phyloP scores from a whole-genome alignment of 768 basidiomycete genomes.

The Suillus subaureus region DNA sequence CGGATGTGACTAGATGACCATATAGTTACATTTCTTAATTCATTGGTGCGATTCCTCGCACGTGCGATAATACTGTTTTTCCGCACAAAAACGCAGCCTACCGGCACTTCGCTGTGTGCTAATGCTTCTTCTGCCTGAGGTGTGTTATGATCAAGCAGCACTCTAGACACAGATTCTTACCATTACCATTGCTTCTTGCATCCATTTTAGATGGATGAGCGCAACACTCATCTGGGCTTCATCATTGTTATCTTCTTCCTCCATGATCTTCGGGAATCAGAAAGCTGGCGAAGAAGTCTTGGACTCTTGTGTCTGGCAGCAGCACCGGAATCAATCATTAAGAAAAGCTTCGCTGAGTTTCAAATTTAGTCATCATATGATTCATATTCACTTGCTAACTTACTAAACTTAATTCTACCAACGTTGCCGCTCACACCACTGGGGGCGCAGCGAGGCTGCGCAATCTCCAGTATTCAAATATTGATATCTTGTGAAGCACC shows the following conservation, averaged over 20 bases:
- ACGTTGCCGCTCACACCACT: background rate
- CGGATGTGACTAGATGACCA: background rate
- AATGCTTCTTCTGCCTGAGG: constrained; percentile 83
- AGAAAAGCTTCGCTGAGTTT: constrained; percentile 1
- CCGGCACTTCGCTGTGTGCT: constrained; percentile 85
- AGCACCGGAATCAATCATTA: background rate
- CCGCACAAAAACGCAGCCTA: constrained; percentile 94
- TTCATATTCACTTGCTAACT: background rate
- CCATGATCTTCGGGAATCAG: background rate
- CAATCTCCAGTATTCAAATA: background rate
- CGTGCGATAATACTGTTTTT: constrained; percentile 75
- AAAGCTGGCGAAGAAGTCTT: background rate
- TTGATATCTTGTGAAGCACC: background rate
- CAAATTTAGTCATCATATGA: background rate
- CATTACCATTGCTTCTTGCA: constrained; percentile 84
- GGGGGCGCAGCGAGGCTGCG: background rate
- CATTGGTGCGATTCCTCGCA: constrained; percentile 93
- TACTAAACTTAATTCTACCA: background rate
- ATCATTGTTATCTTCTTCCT: background rate
- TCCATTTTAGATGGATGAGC: constrained; percentile 59
- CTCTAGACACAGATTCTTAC: constrained; percentile 38
- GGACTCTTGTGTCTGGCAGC: background rate
- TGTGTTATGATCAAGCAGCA: constrained; percentile 14
- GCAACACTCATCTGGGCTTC: constrained; percentile 12
- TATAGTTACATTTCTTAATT: constrained; percentile 78